phyloP scores from a whole-genome alignment of 371 early-diverging fungal genomes.

The Capillidium heterosporum region DNA sequence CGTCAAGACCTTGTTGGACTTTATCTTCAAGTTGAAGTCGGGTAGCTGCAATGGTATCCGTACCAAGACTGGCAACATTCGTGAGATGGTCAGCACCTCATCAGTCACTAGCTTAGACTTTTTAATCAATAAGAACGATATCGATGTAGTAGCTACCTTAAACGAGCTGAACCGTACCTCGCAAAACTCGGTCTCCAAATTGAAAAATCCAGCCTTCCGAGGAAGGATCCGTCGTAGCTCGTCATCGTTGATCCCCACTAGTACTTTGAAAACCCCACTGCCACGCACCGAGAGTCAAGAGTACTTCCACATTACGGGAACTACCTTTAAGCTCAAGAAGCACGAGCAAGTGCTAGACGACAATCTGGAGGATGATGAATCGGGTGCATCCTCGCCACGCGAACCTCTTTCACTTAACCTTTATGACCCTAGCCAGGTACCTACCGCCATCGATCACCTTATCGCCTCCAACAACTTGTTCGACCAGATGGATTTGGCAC shows the following conservation, averaged over 20 bases:
- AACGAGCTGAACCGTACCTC: slow-evolving; percentile 20
- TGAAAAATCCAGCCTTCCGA: too few species aligned
- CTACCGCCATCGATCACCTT: slow-evolving; percentile 39
- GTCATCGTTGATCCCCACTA: neutral
- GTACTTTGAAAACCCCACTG: slow-evolving; percentile 7
- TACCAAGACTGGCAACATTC: slow-evolving; percentile 46
- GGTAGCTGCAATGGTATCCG: slow-evolving; percentile 52
- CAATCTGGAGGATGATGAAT: slow-evolving; percentile 9
- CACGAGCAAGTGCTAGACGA: slow-evolving; percentile 12
- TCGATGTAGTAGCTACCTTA: slow-evolving; percentile 54
- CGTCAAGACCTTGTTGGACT: slow-evolving; percentile 39
- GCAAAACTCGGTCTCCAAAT: neutral
- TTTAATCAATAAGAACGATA: slow-evolving; percentile 43
- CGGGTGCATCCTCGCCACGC: slow-evolving; percentile 14
- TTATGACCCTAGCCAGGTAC: slow-evolving; percentile 39
- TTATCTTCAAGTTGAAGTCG: slow-evolving; percentile 59
- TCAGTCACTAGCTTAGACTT: slow-evolving; percentile 76
- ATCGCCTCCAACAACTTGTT: slow-evolving; percentile 48
- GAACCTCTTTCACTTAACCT: slow-evolving; percentile 39
- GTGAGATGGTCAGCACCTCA: slow-evolving; percentile 57
- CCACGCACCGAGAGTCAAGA: slow-evolving; percentile 8
- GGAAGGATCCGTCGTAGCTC: slow-evolving; percentile 4
- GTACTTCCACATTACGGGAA: slow-evolving; percentile 7
- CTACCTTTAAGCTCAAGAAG: slow-evolving; percentile 27
- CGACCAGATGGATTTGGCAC: slow-evolving; percentile 66